A percentile compares a stretch with the other conserved stretches of the same genome.
These are phyloP conservation scores for Metschnikowia similis DNA, from an alignment of 805 yeast genomes.

Conservation along the genomic window DNA sequence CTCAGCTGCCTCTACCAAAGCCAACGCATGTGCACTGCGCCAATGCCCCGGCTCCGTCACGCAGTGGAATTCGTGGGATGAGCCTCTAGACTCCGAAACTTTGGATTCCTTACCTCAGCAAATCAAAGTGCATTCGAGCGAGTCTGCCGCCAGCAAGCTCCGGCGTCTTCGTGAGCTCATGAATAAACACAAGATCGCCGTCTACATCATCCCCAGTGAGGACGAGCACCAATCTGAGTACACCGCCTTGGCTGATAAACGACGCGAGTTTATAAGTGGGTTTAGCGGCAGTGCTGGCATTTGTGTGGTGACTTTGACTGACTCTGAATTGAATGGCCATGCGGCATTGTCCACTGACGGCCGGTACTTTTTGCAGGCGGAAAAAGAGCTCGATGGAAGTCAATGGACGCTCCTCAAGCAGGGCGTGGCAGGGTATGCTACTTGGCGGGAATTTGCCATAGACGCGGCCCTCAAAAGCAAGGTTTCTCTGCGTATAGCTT, in stretches of 20 bases:
- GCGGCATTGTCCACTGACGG: constrained; percentile 93
- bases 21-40: background rate
- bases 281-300: constrained; percentile 20
- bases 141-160: constrained; percentile 9
- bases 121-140: background rate
- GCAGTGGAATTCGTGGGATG: constrained; percentile 7
- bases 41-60: background rate
- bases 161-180: constrained; percentile 12
- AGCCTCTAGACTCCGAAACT: constrained; percentile 18
- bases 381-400: constrained; percentile 67
- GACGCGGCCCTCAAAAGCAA: constrained; percentile 53
- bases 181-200: constrained; percentile 13
- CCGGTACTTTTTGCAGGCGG: constrained; percentile 88
- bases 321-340: constrained; percentile 49
- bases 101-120: constrained; percentile 26
- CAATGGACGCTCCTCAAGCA: constrained; percentile 76
- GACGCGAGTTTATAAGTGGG: constrained; percentile 17
- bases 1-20: background rate
- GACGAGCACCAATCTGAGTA: constrained; percentile 20
- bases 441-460: constrained; percentile 74
- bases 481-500: constrained; percentile 58
- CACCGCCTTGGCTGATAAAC: constrained; percentile 16
- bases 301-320: constrained; percentile 22
- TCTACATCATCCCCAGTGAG: constrained; percentile 18
- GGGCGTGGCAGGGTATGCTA: constrained; percentile 63